Evolutionary conservation across 2,329 filamentous ascomycete species (phyloP), one percentile per base, ranked within the genome.

Genomic region (Ceratocystis papillata): DNA sequence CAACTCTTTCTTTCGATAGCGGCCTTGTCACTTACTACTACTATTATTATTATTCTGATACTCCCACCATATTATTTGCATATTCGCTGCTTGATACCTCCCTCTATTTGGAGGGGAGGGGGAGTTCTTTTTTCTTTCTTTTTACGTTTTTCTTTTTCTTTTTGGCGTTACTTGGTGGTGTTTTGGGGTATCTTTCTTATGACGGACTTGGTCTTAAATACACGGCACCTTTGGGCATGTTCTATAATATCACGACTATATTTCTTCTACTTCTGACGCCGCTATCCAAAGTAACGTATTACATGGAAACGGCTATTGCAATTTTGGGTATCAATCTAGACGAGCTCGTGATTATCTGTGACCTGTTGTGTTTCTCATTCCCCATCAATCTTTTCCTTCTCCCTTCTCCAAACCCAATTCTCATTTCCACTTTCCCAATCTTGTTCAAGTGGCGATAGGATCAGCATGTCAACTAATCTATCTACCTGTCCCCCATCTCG

Each of bases 61-160:
- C 37, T 41, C 37, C 37, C 37, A 41, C 37, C 37, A 41, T 41
- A 41, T 41, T 12, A 41, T 41, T 15, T 15, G 10, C 33, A 37
- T 37, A 37, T 37, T 37, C 1, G 33, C 33, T 37, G 37, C 37
- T 15, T 41, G 15, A 15, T 15, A 41, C 1, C 12, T 41, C 37
- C 3, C 37, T 41, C 37, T 41, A 41, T 41, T 12, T 41, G 10
- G 37, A 41, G n/a, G 15, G 46, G 17, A 48, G n/a, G 4, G 46
- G n/a, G 46, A 45, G 53, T 37, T 37, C 10, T 50, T 20, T 25
- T 22, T 57, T 41, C 57, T 17, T 30, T 61, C 28, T 6, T 46
- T 59, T 66, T 55, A 17, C n/a, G 22, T 50, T 64, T 63, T 50
- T 22, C 45, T 63, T 63, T 22, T 30, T 53, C 28, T 6, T 62